phyloP scores from a whole-genome alignment of 495 filamentous ascomycete species.

The Hypoxylon fuscum region DNA sequence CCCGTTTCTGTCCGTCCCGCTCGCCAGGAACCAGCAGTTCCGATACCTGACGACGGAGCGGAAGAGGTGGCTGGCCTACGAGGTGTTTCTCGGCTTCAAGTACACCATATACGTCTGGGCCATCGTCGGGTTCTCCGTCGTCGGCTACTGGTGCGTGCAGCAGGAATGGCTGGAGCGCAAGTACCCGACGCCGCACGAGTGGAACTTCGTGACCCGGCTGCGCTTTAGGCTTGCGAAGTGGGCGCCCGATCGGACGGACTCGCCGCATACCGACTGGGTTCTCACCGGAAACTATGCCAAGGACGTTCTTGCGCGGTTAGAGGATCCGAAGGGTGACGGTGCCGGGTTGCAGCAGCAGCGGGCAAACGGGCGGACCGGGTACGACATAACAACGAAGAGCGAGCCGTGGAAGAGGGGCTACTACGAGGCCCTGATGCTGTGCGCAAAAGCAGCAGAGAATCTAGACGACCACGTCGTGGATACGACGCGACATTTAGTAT shows the following conservation, averaged over 20 bases:
- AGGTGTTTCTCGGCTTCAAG: constrained; percentile 68
- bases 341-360: constrained; percentile 63
- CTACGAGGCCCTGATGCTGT: constrained; percentile 78
- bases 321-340: constrained; percentile 73
- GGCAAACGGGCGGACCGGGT: constrained; percentile 36
- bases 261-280: constrained; percentile 68
- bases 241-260: constrained; percentile 62
- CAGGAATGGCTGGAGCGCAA: constrained; percentile 76
- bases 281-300: constrained; percentile 63
- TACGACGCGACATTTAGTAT: constrained; percentile 68
- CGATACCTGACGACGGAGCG: constrained; percentile 81
- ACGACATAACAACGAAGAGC: constrained; percentile 76
- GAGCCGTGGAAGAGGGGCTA: constrained; percentile 87
- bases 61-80: constrained; percentile 70
- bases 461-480: constrained; percentile 80
- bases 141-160: constrained; percentile 66
- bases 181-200: constrained; percentile 80
- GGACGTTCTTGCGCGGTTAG: constrained; percentile 66
- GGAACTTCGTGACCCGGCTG: constrained; percentile 70
- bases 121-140: constrained; percentile 59
- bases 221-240: constrained; percentile 67
- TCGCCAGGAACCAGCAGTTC: constrained; percentile 63
- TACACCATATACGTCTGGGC: constrained; percentile 66
- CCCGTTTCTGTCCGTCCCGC: constrained; percentile 73
- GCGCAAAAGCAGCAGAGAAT: constrained; percentile 78